A percentile compares a stretch with the other conserved stretches of the same genome.
These are phyloP conservation scores for Fusarium sterilihyphosum DNA, from an alignment of 2,329 filamentous ascomycete genomes.

Conservation along the genomic window DNA sequence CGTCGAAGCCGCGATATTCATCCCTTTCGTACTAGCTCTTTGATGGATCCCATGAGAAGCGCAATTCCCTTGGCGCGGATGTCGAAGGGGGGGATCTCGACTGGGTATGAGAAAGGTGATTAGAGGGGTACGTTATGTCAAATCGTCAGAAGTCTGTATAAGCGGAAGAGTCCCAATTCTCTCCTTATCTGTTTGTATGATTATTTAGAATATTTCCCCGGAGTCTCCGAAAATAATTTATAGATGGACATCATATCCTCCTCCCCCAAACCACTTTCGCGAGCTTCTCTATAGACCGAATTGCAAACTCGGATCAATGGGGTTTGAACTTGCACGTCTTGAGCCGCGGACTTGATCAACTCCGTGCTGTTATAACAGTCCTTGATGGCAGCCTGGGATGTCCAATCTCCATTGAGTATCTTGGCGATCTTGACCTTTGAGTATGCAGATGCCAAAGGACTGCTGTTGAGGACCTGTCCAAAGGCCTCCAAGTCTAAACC, in stretches of 20 bases:
- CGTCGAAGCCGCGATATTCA: accelerated
- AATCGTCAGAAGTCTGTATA: too few relatives aligned
- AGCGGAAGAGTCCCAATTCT: accelerated
- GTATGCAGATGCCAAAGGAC: not conserved
- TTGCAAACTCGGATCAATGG: not conserved
- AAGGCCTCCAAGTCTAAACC: not conserved
- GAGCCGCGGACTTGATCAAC: not conserved
- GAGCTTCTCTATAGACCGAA: not conserved
- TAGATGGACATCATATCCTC: not conserved
- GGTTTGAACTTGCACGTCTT: not conserved
- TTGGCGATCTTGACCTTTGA: not conserved
- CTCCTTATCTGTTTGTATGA: too few relatives aligned
- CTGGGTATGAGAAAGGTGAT: too few relatives aligned
- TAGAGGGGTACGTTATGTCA: too few relatives aligned
- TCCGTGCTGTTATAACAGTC: not conserved
- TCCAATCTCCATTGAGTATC: not conserved
- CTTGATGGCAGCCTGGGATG: not conserved
- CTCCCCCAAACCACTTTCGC: not conserved
- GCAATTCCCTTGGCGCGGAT: not conserved
- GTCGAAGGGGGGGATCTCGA: not conserved
- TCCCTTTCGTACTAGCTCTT: too few relatives aligned
- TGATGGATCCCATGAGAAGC: not conserved
- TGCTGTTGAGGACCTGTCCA: not conserved
- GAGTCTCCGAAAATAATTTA: not conserved
- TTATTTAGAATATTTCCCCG: not conserved